Evolutionary conservation across 352 stramenopile genomes (phyloP).

Genomic region (Phytophthora pisi): DNA sequence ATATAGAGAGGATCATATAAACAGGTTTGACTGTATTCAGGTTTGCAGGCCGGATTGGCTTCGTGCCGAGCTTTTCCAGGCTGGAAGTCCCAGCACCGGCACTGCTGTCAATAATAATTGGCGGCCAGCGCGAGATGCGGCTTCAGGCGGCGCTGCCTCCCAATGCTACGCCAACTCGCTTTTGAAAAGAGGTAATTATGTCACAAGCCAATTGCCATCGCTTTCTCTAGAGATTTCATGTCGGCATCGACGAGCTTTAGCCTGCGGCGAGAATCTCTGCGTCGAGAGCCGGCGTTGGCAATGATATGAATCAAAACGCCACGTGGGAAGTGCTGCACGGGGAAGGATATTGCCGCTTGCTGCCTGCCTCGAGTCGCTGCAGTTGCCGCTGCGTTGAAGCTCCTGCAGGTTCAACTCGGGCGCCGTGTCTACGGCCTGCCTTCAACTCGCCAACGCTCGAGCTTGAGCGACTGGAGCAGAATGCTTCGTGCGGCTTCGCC

Average conservation of each 20-base stretch:
- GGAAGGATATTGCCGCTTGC: not conserved
- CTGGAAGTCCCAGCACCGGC: too few relatives aligned
- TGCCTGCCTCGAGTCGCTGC: not conserved
- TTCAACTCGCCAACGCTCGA: constrained; percentile 4
- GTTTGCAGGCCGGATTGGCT: constrained; percentile 8
- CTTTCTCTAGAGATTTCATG: not conserved
- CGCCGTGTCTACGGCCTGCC: constrained; percentile 6
- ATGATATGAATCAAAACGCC: not conserved
- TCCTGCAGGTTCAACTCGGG: constrained; percentile 25
- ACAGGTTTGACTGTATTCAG: too few relatives aligned
- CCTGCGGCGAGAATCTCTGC: constrained; percentile 5
- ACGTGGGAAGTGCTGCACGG: constrained; percentile 26
- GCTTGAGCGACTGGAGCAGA: constrained; percentile 10
- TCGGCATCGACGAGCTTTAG: too few relatives aligned
- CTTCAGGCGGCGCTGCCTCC: too few relatives aligned
- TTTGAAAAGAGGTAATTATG: too few relatives aligned
- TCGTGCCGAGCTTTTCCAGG: too few relatives aligned
- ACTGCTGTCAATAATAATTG: too few relatives aligned
- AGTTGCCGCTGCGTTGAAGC: constrained; percentile 19
- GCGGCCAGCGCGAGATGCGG: too few relatives aligned
- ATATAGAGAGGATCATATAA: too few relatives aligned
- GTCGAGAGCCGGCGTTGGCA: constrained; percentile 5
- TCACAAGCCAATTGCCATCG: too few relatives aligned
- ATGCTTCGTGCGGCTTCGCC: not conserved
- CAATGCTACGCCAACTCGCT: too few relatives aligned